These are phyloP conservation scores for Diaporthe caulivora DNA, from an alignment of 2,329 filamentous ascomycete genomes.

Conservation along the genomic window DNA sequence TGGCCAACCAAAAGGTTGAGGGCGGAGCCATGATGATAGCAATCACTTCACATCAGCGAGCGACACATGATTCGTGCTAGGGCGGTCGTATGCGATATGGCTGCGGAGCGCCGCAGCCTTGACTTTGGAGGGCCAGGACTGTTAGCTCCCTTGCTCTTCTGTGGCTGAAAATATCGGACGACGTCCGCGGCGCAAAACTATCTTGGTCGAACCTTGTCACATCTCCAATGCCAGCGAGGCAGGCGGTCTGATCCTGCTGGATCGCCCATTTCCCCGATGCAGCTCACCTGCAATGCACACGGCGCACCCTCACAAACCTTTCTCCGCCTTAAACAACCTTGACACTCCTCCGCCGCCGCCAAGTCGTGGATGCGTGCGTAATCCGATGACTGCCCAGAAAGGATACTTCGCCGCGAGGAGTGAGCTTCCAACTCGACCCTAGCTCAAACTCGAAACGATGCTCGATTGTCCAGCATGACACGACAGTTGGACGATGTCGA, in stretches of 20 bases:
- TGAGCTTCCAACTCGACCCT: slow-evolving; percentile 4
- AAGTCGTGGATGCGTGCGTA: slow-evolving; percentile 25
- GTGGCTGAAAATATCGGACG: slow-evolving; percentile 36
- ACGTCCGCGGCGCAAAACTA: slow-evolving; percentile 37
- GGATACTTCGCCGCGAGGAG: slow-evolving; percentile 18
- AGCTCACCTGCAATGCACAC: slow-evolving; percentile 24
- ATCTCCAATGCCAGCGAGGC: slow-evolving; percentile 25
- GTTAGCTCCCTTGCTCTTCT: slow-evolving; percentile 2
- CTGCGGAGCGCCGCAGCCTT: slow-evolving; percentile 35
- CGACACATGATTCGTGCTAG: slow-evolving; percentile 38
- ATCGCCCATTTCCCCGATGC: slow-evolving; percentile 30
- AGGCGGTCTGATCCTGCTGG: slow-evolving; percentile 35
- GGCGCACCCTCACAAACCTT: slow-evolving; percentile 25
- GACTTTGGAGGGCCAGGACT: slow-evolving; percentile 6
- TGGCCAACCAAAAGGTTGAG: slow-evolving; percentile 8
- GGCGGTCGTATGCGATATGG: slow-evolving; percentile 16
- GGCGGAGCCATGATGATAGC: slow-evolving; percentile 8
- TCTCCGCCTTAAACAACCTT: slow-evolving; percentile 12
- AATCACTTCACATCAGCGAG: slow-evolving; percentile 15
- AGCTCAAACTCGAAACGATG: slow-evolving; percentile 33
- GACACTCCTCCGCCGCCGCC: slow-evolving; percentile 2
- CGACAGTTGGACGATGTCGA: slow-evolving; percentile 12
- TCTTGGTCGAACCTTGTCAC: slow-evolving; percentile 31
- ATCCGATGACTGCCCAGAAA: slow-evolving; percentile 16
- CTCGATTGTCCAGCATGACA: slow-evolving; percentile 27